Evolutionary conservation across 2,329 filamentous ascomycete genomes (phyloP).

Genomic region (Rutstroemia sp.): DNA sequence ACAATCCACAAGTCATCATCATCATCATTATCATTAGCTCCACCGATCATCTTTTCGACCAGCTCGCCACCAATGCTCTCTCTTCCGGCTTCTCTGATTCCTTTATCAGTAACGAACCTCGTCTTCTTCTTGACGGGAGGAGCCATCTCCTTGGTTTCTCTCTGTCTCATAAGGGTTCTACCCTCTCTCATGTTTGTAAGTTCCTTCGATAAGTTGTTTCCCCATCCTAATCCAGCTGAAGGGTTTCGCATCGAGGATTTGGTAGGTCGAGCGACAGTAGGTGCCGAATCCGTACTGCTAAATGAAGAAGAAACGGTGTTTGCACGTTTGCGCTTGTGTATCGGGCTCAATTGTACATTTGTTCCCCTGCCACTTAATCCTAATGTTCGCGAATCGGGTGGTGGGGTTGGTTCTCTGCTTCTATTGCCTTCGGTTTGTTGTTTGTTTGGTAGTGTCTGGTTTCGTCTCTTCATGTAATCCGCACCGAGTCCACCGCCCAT

Average conservation of each 20-base stretch:
- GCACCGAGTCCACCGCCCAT: constrained; percentile 59
- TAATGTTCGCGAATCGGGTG: constrained; percentile 38
- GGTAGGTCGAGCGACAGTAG: not conserved
- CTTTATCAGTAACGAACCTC: constrained; percentile 70
- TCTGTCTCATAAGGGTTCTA: constrained; percentile 36
- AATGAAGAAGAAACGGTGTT: constrained; percentile 21
- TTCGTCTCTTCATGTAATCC: constrained; percentile 54
- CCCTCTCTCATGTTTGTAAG: constrained; percentile 55
- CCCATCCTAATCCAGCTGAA: constrained; percentile 41
- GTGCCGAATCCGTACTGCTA: constrained; percentile 24
- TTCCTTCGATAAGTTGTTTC: constrained; percentile 46
- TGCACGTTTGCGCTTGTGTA: constrained; percentile 50
- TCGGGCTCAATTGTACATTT: constrained; percentile 48
- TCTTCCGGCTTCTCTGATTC: constrained; percentile 68
- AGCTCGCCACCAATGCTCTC: constrained; percentile 60
- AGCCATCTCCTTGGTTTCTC: no score
- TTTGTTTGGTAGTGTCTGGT: constrained; percentile 10
- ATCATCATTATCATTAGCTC: no score
- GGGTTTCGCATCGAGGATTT: not conserved
- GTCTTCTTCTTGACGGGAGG: constrained; percentile 58
- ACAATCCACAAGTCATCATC: constrained; percentile 30
- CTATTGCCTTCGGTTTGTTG: constrained; percentile 5
- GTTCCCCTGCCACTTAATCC: constrained; percentile 36
- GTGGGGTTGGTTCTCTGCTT: constrained; percentile 20
- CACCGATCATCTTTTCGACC: not conserved